These are phyloP conservation scores for Rickenella mellea DNA, from an alignment of 768 basidiomycete genomes.

Conservation along the genomic window DNA sequence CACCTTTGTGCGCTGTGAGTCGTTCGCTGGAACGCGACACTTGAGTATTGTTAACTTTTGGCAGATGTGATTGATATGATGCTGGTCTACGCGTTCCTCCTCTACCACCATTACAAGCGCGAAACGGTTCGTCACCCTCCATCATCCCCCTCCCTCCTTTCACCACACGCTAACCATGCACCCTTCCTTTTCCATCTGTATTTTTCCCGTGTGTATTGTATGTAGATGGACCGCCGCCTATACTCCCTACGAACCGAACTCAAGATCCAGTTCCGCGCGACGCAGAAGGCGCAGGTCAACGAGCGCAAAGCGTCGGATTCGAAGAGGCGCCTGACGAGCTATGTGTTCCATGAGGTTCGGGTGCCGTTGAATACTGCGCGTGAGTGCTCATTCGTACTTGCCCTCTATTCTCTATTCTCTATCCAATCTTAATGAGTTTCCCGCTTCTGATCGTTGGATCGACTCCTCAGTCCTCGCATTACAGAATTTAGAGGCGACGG, in stretches of 20 bases:
- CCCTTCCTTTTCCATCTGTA: no score
- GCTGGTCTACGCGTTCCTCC: slow-evolving; percentile 72
- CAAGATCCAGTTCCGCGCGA: slow-evolving; percentile 56
- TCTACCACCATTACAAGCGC: slow-evolving; percentile 64
- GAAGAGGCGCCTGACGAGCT: slow-evolving; percentile 28
- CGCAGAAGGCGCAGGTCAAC: slow-evolving; percentile 60
- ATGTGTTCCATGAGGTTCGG: slow-evolving; percentile 33
- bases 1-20: no score
- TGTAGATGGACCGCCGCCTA: slow-evolving; percentile 51
- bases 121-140: slow-evolving; percentile 50
- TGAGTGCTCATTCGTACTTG: slow-evolving; percentile 4
- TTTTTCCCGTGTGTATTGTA: no score
- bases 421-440: background rate
- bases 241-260: slow-evolving; percentile 67
- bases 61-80: slow-evolving; percentile 61
- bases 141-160: no score
- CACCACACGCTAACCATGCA: no score
- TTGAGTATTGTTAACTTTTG: slow-evolving; percentile 11
- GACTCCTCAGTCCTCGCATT: slow-evolving; percentile 27
- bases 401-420: background rate
- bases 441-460: background rate
- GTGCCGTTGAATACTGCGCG: slow-evolving; percentile 37
- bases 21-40: no score
- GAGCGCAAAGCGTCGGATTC: slow-evolving; percentile 43
- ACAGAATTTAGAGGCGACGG: slow-evolving; percentile 30